Evolutionary conservation across 148 eudicot genomes (phyloP), one percentile per base, ranked within the genome.

Genomic region (Vaccinium macrocarpon): DNA sequence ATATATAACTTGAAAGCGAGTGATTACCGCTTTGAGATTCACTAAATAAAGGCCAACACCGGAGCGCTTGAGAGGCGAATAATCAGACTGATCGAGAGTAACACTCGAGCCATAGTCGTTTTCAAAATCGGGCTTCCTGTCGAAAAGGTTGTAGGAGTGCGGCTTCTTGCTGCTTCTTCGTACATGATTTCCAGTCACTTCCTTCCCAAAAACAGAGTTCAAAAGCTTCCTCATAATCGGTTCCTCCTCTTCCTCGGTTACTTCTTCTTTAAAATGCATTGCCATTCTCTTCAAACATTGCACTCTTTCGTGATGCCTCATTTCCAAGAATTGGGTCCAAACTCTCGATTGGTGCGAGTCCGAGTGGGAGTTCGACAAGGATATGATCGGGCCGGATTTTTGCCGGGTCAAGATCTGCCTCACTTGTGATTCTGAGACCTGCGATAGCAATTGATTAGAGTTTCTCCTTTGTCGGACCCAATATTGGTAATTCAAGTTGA

Each of bases 21-120:
- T 52, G 2, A 57, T 57, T 96, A 96, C 99, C 91, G 94, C 97
- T 0, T 95, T 90, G 46, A 96, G 92, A 74, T 94, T 94, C 85
- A 94, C 99, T 0, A 88, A 85, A 89, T 89, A 96, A 57, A 96
- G 83, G 16, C 97, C 93, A 8, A 90, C 50, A 59, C 87, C 90
- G 0, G 95, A 90, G 27, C 83, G 87, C 46, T 83, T 79, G 35
- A 94, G 95, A 2, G 94, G 98, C n/a, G 79, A 18, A 62, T 91
- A 96, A n/a, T 87, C 90, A 23, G 87, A 85, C 70, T 90, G 89
- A 42, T 94, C 91, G 57, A 96, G 71, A 1, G 95, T 94, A 21
- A 90, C 64, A 35, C 72, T 66, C 0, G 72, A 66, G 72, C 72
- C 72, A 0, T 66, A 66, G 89, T 55, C 5, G 59, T 55, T 55